Percentiles rank a stretch among this genome's conserved stretches.
phyloP scores from a whole-genome alignment of 2,329 filamentous ascomycete species.

The Neofusicoccum sp. region DNA sequence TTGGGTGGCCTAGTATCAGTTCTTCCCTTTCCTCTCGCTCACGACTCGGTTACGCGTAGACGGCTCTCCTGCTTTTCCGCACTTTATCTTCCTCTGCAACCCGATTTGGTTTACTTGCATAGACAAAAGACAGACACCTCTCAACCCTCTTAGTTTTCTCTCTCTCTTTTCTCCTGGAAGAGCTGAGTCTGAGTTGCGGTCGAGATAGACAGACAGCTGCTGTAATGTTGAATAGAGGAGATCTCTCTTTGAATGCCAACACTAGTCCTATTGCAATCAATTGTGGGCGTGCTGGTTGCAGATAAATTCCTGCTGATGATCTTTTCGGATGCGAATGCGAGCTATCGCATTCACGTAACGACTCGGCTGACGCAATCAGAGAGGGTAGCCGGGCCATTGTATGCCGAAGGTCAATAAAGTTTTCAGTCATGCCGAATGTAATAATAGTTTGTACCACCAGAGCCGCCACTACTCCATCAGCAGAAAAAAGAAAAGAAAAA shows the following conservation, averaged over 20 bases:
- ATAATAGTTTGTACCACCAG: no score
- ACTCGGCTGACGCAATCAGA: no score
- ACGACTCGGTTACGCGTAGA: conserved; percentile 14
- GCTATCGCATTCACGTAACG: no score
- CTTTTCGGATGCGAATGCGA: no score
- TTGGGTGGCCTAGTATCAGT: neutral
- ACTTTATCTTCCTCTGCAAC: neutral
- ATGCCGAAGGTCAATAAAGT: no score
- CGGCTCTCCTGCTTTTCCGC: conserved; percentile 14
- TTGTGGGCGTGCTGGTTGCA: no score
- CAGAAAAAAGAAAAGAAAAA: no score
- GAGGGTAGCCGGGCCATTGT: no score
- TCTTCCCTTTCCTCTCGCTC: neutral
- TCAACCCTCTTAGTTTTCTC: neutral
- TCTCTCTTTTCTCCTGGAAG: neutral
- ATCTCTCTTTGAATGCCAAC: neutral
- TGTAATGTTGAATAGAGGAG: conserved; percentile 13
- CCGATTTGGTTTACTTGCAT: neutral
- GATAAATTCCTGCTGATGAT: no score
- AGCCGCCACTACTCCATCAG: no score
- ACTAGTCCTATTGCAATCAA: neutral
- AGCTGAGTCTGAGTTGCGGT: neutral
- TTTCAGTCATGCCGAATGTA: no score
- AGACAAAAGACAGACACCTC: conserved; percentile 2
- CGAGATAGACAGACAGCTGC: neutral